These are phyloP conservation scores for Beauveria sp. DNA, from an alignment of 2,329 filamentous ascomycete species.

Conservation along the genomic window DNA sequence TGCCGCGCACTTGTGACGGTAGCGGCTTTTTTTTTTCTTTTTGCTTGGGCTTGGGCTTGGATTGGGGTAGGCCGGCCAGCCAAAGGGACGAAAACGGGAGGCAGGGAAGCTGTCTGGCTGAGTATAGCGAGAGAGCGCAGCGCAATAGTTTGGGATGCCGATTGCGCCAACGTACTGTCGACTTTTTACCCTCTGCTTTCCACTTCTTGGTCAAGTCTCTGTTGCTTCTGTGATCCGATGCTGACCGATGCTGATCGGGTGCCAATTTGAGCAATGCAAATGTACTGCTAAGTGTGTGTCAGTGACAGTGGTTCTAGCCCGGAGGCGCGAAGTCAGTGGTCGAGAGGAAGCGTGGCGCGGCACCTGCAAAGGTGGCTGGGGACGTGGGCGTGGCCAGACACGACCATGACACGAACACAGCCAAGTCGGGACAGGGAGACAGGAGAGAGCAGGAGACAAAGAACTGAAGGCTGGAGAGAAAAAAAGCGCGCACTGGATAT, in stretches of 20 bases:
- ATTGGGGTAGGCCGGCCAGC: background rate
- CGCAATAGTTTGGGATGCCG: background rate
- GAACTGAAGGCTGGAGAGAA: background rate
- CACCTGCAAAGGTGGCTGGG: constrained; percentile 2
- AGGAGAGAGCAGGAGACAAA: background rate
- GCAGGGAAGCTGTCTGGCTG: background rate
- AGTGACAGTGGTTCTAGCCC: background rate
- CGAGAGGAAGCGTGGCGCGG: background rate
- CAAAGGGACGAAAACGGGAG: background rate
- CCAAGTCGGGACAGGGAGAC: background rate
- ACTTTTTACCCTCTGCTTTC: background rate
- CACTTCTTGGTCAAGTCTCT: background rate
- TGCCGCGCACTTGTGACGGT: background rate
- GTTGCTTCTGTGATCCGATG: background rate
- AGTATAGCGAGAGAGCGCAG: background rate
- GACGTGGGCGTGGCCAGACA: background rate
- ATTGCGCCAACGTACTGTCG: background rate
- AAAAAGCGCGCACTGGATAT: background rate
- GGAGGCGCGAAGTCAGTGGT: background rate
- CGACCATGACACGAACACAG: constrained; percentile 7
- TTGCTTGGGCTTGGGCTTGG: background rate
- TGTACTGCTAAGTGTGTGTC: background rate
- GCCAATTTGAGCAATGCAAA: background rate
- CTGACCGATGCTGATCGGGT: background rate
- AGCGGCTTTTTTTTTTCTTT: background rate